Evolutionary conservation across 225 moss, liverwort and hornwort genomes (phyloP).

Genomic region (Marchantia paleacea): DNA sequence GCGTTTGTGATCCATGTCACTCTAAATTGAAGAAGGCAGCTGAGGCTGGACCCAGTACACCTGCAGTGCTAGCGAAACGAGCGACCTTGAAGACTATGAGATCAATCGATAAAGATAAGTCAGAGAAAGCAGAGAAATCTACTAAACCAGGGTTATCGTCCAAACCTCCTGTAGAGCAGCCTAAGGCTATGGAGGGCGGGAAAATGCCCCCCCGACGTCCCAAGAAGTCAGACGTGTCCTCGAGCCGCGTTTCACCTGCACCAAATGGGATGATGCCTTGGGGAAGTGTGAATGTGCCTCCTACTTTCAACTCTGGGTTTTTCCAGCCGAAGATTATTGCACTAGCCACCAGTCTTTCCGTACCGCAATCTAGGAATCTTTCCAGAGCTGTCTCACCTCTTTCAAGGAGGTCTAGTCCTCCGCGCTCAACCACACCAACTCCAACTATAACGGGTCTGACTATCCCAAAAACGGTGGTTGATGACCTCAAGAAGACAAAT

Average conservation of each 20-base stretch:
- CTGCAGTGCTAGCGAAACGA: slow-evolving; percentile 46
- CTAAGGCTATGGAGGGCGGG: slow-evolving; percentile 40
- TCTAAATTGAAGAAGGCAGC: slow-evolving; percentile 75
- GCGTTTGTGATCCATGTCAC: slow-evolving; percentile 93
- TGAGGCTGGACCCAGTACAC: slow-evolving; percentile 55
- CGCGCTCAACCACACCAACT: slow-evolving; percentile 92
- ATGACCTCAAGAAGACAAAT: slow-evolving; percentile 92
- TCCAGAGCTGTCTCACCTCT: slow-evolving; percentile 89
- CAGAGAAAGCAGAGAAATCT: slow-evolving; percentile 57
- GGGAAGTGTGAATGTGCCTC: slow-evolving; percentile 88
- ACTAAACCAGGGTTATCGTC: slow-evolving; percentile 53
- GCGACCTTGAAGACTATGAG: slow-evolving; percentile 38
- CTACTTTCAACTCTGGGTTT: slow-evolving; percentile 59
- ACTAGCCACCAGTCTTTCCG: slow-evolving; percentile 42
- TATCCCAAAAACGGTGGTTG: slow-evolving; percentile 75
- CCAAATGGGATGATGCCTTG: slow-evolving; percentile 67
- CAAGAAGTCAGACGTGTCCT: slow-evolving; percentile 69
- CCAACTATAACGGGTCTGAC: slow-evolving; percentile 79
- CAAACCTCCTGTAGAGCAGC: slow-evolving; percentile 66
- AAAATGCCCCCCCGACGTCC: slow-evolving; percentile 51
- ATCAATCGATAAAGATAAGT: slow-evolving; percentile 71
- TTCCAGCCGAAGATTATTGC: slow-evolving; percentile 54
- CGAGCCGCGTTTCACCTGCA: slow-evolving; percentile 85
- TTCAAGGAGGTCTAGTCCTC: slow-evolving; percentile 82
- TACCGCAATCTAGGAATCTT: slow-evolving; percentile 56